Evolutionary conservation across 1,284 basidiomycete genomes (phyloP).

Genomic region (Boletus nobilissimus): DNA sequence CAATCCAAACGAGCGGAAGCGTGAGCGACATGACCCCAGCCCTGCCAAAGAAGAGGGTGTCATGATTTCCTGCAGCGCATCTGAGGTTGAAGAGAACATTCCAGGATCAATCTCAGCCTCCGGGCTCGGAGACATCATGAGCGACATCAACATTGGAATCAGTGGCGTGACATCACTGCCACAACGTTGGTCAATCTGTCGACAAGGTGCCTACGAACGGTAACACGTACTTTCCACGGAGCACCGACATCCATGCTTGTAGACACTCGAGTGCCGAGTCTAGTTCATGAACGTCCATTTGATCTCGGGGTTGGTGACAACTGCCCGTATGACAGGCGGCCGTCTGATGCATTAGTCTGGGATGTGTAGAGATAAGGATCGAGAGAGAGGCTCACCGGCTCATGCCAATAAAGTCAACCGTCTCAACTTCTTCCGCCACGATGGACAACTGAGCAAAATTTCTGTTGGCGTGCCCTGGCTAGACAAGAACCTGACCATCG

Average conservation of each 20-base stretch:
- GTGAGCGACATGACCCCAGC: conserved; percentile 78
- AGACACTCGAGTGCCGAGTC: conserved; percentile 80
- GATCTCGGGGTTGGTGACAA: conserved; percentile 54
- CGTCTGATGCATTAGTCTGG: conserved; percentile 61
- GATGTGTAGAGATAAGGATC: conserved; percentile 22
- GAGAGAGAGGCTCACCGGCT: conserved; percentile 66
- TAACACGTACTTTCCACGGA: conserved; percentile 70
- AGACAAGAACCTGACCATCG: conserved; percentile 67
- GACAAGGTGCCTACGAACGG: not conserved
- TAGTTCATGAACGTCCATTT: conserved; percentile 55
- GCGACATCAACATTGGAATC: conserved; percentile 68
- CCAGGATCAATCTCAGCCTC: conserved; percentile 55
- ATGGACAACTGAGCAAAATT: conserved; percentile 81
- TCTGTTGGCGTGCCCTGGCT: conserved; percentile 63
- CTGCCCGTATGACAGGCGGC: conserved; percentile 74
- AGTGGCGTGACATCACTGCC: conserved; percentile 69
- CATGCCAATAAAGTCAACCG: conserved; percentile 77
- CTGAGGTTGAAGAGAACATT: conserved; percentile 70
- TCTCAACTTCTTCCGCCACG: conserved; percentile 81
- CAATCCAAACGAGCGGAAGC: conserved; percentile 83
- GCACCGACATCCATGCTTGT: conserved; percentile 80
- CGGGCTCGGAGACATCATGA: conserved; percentile 59
- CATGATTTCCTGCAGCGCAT: conserved; percentile 81
- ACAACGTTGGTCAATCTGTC: not conserved
- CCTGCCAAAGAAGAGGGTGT: conserved; percentile 76